Base-by-base conservation (phyloP, 352 stramenopile species). In the Phytophthora crassamura region DNA sequence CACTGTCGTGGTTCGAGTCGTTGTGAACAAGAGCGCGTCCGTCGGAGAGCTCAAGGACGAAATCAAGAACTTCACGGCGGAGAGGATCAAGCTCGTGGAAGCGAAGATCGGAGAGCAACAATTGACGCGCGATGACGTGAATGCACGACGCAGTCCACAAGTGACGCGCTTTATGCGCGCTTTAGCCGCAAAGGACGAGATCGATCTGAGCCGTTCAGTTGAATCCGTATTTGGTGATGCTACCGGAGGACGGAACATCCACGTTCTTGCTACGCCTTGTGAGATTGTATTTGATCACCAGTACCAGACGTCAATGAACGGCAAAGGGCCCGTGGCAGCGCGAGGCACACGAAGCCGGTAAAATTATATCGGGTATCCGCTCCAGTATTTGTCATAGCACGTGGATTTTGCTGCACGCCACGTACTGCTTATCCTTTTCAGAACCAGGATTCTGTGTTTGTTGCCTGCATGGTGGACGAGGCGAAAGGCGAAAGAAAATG, bases 41-140 rank as follows among this genome's bases (percentile, higher is more conserved):
- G 14, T 55, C 9, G 15, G n/a, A 8, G 47, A 55, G n/a, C 48
- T 55, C 32, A 55, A 45, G 20, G 48, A 34, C 16, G 35, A 42
- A 38, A 55, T 55, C 20, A 41, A 42, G 16, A 43, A 35, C 9
- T 6, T n/a, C n/a, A 43, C 16, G 32, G 8, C 48, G 20, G 48
- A 38, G 14, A 35, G 32, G 18, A 18, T 45, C 48, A 55, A 55
- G 48, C 16, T 55, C 5, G 33, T 55, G 4, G 15, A 30, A 11
- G 49, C 20, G 18, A 39, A 20, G 1, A n/a, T 20, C 11, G 14
- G 18, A n/a, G 16, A 25, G 33, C 18, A 7, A 1, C 20, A 25
- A 5, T 56, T 56, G 34, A 32, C 9, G 12, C 41, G 18, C 28
- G 41, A 28, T 20, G 41, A 47, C n/a, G 15, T 47, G 10, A 22